phyloP scores from a whole-genome alignment of 1,284 basidiomycete genomes.

The Rhodotorula sp. region DNA sequence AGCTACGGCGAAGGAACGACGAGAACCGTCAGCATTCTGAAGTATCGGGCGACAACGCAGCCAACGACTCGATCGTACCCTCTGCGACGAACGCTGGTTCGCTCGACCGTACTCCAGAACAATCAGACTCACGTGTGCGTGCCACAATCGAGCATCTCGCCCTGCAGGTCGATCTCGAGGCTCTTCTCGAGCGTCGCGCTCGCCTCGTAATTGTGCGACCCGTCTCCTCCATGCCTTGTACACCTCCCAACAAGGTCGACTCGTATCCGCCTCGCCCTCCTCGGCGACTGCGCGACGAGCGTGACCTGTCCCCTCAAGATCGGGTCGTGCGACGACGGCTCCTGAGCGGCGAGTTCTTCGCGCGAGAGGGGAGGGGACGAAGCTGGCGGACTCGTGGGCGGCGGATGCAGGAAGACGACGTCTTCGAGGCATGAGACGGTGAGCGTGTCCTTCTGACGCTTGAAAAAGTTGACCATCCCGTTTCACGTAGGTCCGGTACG shows the following conservation, averaged over 20 bases:
- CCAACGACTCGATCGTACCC: not conserved
- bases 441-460: constrained; percentile 12
- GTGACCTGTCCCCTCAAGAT: constrained; percentile 17
- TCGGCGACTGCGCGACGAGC: not conserved
- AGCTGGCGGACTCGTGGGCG: not conserved
- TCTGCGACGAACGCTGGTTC: not conserved
- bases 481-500: not conserved
- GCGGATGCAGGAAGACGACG: constrained; percentile 18
- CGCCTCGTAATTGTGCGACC: constrained; percentile 12
- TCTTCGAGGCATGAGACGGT: constrained; percentile 23
- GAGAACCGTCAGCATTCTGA: not conserved
- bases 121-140: constrained; percentile 14
- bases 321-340: constrained; percentile 18
- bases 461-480: constrained; percentile 5
- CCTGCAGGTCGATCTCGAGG: constrained; percentile 22
- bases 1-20: not conserved
- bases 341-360: not conserved
- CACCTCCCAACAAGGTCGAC: constrained; percentile 21
- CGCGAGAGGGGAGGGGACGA: not conserved
- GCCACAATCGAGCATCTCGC: constrained; percentile 16
- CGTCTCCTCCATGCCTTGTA: constrained; percentile 18
- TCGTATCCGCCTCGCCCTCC: constrained; percentile 11
- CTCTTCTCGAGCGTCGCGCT: constrained; percentile 17
- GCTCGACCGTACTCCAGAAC: too few species aligned
- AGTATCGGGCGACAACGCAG: not conserved